Evolutionary conservation across 176 grass and related monocot genomes (phyloP).

Genomic region (Phyllostachys edulis): DNA sequence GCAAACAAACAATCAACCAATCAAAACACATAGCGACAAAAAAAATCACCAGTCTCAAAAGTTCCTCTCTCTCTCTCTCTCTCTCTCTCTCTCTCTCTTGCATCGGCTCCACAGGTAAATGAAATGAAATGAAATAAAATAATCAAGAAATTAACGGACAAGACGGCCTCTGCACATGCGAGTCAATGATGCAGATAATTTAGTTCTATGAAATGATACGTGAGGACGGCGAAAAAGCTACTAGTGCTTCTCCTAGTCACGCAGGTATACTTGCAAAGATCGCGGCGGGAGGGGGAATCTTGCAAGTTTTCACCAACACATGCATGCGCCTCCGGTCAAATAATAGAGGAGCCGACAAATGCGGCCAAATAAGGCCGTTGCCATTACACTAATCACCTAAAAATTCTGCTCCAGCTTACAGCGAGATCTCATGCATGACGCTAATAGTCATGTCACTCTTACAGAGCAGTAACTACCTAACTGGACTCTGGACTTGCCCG

Average conservation of each 20-base stretch:
- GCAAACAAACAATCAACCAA: background rate
- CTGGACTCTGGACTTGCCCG: background rate
- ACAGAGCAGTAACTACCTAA: constrained; percentile 17
- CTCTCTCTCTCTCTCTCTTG: background rate
- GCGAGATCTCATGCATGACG: constrained; percentile 14
- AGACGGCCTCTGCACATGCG: constrained; percentile 44
- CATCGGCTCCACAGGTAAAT: background rate
- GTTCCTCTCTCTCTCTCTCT: background rate
- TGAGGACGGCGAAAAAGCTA: constrained; percentile 6
- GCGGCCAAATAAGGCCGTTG: constrained; percentile 45
- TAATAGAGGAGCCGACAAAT: constrained; percentile 43
- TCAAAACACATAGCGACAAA: background rate
- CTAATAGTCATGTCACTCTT: constrained; percentile 4
- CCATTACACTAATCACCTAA: constrained; percentile 28
- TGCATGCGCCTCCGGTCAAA: constrained; percentile 38
- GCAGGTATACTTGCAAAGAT: constrained; percentile 39
- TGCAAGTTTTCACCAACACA: constrained; percentile 41
- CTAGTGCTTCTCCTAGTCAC: constrained; percentile 34
- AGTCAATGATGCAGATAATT: constrained; percentile 37
- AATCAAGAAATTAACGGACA: constrained; percentile 22
- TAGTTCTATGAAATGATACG: constrained; percentile 27
- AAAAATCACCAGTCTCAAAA: background rate
- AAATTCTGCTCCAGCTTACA: constrained; percentile 17
- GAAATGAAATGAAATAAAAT: constrained; percentile 23
- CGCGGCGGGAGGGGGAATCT: constrained; percentile 53